Evolutionary conservation across 441 rosid genomes (phyloP), one percentile per base, ranked within the genome.

Genomic region (Cnidoscolus chayamansa): DNA sequence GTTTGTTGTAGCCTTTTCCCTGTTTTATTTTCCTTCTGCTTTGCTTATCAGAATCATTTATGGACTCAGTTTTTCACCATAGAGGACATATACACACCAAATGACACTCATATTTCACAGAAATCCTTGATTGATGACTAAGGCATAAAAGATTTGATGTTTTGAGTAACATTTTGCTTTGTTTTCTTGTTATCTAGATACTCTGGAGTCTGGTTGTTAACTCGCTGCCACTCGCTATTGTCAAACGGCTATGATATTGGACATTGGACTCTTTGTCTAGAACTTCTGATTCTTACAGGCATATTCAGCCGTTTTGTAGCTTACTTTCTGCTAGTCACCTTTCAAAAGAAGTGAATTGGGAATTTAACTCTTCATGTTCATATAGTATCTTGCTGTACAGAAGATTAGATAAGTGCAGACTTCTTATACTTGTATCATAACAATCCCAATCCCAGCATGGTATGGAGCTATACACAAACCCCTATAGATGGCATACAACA

Each of bases 141-240:
- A 2, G 2, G 2, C 2, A 35, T 35, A 2, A 2, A 2, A 4
- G 37, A 35, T 35, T 0, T 5, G 0, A 40, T 40, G 45, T 7
- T 6, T 40, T 49, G 57, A 30, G 20, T 47, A 55, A 17, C 37
- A 3, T 61, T 25, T 55, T 11, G 8, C 13, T 11, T 63, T 58
- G 4, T 15, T 32, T 0, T 66, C 56, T 61, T 79, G 84, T 15
- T 68, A 58, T 65, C 51, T 65, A 90, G 99, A 84, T 92, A 90
- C 79, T 81, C 84, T 0, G 97, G 99, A 17, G 97, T 94, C 53
- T 92, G 99, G 98, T 78, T 94, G 77, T 84, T 94, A 67, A 88
- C 98, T 49, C 86, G 99, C 3, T 94, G 97, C 31, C 91, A 87
- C 61, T 81, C 87, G 1, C 83, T 94, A 2, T 59, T 57, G 82